Conservation (phyloP, 306 rosid genomes). For the Cercis canadensis region DNA sequence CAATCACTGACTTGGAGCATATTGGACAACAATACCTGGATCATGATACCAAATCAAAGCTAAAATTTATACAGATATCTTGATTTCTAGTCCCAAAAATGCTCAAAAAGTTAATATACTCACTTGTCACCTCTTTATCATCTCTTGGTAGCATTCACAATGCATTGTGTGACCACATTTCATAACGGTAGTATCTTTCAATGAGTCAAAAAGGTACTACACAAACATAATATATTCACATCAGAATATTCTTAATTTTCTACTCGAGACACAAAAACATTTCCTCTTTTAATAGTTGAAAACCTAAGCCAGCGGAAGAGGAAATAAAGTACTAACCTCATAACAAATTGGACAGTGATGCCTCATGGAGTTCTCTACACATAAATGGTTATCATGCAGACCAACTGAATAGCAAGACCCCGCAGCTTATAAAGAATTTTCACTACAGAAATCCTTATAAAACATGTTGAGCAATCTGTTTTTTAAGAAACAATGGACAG, state of each 20-base stretch:
- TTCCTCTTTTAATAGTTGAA: constrained; percentile 20
- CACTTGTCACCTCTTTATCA: constrained; percentile 80
- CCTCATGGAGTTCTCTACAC: constrained; percentile 96
- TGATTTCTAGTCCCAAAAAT: neutral
- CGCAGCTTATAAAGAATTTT: constrained; percentile 40
- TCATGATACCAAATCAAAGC: constrained; percentile 36
- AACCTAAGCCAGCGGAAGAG: constrained; percentile 7
- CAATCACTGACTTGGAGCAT: constrained; percentile 82
- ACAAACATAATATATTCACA: constrained; percentile 36
- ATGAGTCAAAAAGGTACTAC: constrained; percentile 88
- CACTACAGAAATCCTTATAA: constrained; percentile 14
- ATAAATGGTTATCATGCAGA: constrained; percentile 83
- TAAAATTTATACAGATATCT: constrained; percentile 4
- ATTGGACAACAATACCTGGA: constrained; percentile 88
- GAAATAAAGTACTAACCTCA: constrained; percentile 65
- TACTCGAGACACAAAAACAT: neutral
- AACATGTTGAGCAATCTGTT: constrained; percentile 2
- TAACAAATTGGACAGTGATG: constrained; percentile 98
- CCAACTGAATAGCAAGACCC: constrained; percentile 82
- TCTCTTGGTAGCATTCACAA: constrained; percentile 73
- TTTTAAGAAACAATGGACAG: constrained; percentile 9
- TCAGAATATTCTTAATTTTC: constrained; percentile 34
- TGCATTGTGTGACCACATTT: constrained; percentile 99
- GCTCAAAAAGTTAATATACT: constrained; percentile 33
- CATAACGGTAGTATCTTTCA: constrained; percentile 81